These are phyloP conservation scores for Scleroderma citrinum DNA, from an alignment of 768 basidiomycete genomes.

Conservation along the genomic window DNA sequence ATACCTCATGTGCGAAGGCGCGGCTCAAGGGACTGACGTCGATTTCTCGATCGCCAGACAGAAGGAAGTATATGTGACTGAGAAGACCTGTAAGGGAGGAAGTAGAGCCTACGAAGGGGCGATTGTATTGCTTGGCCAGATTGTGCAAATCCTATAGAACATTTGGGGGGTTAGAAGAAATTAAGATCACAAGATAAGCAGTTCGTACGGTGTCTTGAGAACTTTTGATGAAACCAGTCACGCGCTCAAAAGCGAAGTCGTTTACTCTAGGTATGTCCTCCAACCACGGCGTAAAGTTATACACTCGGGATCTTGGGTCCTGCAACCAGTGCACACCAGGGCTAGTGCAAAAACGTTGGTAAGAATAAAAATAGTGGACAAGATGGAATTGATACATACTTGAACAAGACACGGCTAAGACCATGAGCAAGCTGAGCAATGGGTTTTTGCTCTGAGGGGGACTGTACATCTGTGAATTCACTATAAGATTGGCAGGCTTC, in stretches of 20 bases:
- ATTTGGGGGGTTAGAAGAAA: neutral
- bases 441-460: conserved; percentile 41
- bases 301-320: conserved; percentile 80
- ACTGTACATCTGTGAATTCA: conserved; percentile 35
- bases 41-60: conserved; percentile 66
- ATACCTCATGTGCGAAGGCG: conserved; percentile 54
- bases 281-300: conserved; percentile 74
- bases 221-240: conserved; percentile 70
- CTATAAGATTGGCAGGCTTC: neutral
- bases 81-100: conserved; percentile 83
- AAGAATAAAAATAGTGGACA: neutral
- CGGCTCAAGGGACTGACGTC: conserved; percentile 57
- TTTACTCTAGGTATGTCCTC: conserved; percentile 68
- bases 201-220: conserved; percentile 69
- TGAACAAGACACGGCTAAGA: conserved; percentile 69
- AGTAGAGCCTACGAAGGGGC: conserved; percentile 78
- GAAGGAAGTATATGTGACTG: conserved; percentile 81
- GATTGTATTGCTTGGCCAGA: conserved; percentile 53
- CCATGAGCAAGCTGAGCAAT: conserved; percentile 62
- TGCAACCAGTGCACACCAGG: conserved; percentile 86
- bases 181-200: no score
- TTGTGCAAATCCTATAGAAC: conserved; percentile 51
- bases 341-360: conserved; percentile 33
- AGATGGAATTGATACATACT: conserved; percentile 37
- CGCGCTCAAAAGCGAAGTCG: conserved; percentile 80